Evolutionary conservation across 345 rosid species (phyloP), one percentile per base, ranked within the genome.

Genomic region (Erucastrum elatum): DNA sequence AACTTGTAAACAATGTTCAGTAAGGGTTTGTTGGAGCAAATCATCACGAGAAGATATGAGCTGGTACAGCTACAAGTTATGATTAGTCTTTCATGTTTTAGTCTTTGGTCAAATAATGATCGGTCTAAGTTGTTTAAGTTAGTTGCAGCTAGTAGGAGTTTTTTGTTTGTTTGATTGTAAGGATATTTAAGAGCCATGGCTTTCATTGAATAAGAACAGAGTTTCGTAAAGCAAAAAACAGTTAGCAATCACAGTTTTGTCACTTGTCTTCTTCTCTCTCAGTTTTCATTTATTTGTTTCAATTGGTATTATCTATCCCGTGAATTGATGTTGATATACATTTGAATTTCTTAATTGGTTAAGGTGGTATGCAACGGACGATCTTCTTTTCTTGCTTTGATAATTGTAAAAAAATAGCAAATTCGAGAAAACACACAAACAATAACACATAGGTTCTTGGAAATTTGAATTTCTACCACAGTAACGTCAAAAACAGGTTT

Each of bases 341-440:
- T 12, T 44, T 44, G 4, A 44, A 44, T 44, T 44, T 59, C 2
- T n/a, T 62, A 3, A 8, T 60, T 64, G 6, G 17, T 13, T 13
- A 13, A 81, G 83, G 77, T 76, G 2, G 84, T 86, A 66, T 90
- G 96, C 87, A 87, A 84, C 66, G 82, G 90, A 10, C 88, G 72
- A 80, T 89, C 90, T 55, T 81, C 87, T 59, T 94, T 92, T 82
- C 91, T 94, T 66, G 98, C 94, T 12, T n/a, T n/a, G n/a, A n/a
- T n/a, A n/a, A n/a, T n/a, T n/a, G n/a, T n/a, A n/a, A n/a, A n/a
- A n/a, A n/a, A n/a, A n/a, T n/a, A n/a, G n/a, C n/a, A n/a, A n/a
- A n/a, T n/a, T n/a, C n/a, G n/a, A n/a, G n/a, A n/a, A n/a, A 27
- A n/a, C 25, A 30, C 53, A 46, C 12, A 44, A 35, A 53, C 1